Evolutionary conservation across 352 stramenopile genomes (phyloP).

Genomic region (Saprolegnia parasitica): DNA sequence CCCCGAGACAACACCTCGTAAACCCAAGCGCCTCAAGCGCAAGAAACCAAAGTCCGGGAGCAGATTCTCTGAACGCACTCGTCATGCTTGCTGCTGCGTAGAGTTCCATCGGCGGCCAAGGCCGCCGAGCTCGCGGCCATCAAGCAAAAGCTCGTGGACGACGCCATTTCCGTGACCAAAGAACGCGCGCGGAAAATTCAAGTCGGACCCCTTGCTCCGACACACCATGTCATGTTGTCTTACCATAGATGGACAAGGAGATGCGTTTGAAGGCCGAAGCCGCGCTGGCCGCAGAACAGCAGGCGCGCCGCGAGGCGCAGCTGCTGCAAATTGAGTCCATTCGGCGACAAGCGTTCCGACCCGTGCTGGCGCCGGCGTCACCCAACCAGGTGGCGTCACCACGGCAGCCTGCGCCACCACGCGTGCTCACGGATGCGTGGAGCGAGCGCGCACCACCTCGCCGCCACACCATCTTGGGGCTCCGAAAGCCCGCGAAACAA

Average conservation of each 20-base stretch:
- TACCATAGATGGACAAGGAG: conserved; percentile 23
- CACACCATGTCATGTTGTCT: no score
- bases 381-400: neutral
- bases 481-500: neutral
- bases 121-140: neutral
- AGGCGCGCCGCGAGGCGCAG: conserved; percentile 1
- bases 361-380: neutral
- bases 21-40: neutral
- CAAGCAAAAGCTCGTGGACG: conserved; percentile 7
- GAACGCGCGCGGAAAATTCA: conserved; percentile 28
- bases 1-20: neutral
- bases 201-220: no score
- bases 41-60: conserved; percentile 16
- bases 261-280: neutral
- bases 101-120: neutral
- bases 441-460: neutral
- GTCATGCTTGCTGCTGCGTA: neutral
- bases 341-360: conserved; percentile 19
- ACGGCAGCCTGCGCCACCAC: neutral
- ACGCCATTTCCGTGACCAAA: conserved; percentile 1
- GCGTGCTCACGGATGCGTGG: neutral
- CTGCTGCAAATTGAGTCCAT: conserved; percentile 16
- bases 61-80: neutral
- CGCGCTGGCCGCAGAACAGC: neutral
- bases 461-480: no score